Base-by-base conservation (phyloP, 306 rosid genomes). In the Vigna nakashimae region DNA sequence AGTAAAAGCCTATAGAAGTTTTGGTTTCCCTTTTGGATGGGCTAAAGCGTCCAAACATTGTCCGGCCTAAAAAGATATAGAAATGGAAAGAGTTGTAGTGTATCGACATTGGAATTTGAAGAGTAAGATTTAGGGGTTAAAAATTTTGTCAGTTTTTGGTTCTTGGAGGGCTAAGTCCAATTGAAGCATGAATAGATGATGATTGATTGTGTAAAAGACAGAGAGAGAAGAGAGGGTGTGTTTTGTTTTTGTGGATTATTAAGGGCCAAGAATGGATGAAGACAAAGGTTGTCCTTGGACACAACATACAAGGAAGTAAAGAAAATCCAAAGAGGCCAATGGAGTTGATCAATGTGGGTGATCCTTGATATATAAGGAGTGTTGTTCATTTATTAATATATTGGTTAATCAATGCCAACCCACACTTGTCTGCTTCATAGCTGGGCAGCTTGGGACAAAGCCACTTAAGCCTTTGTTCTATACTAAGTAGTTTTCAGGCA, bases 261-360 rank as follows among this genome's bases (percentile, higher is more conserved):
- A 78, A 83, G 80, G 77, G 80, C 68, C 71, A 81, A 24, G 52
- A 65, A 10, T 49, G 34, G 56, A 30, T 13, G 3, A 6, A 69
- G 79, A 69, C 46, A 56, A 71, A 58, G 71, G 18, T 15, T 60
- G 59, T 52, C 75, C 24, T 79, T 67, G 89, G 79, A 79, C 45
- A 49, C 2, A 55, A 32, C 14, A 73, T 32, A 55, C 75, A 74
- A 73, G 81, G 89, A 76, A 48, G 63, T 50, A 20, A 63, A 79
- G 79, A 73, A 81, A 80, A 74, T 70, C 76, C 77, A 56, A 77
- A 67, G 57, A 48, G 74, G 83, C 87, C 89, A 88, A 24, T 34
- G n/a, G 83, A 78, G 58, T 77, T 79, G 78, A 73, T 76, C 76
- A 79, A 85, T 60, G 87, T 62, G 45, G n/a, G 68, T 60, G 43